These are phyloP conservation scores for Mycena vitilis DNA, from an alignment of 768 basidiomycete species.

Conservation along the genomic window DNA sequence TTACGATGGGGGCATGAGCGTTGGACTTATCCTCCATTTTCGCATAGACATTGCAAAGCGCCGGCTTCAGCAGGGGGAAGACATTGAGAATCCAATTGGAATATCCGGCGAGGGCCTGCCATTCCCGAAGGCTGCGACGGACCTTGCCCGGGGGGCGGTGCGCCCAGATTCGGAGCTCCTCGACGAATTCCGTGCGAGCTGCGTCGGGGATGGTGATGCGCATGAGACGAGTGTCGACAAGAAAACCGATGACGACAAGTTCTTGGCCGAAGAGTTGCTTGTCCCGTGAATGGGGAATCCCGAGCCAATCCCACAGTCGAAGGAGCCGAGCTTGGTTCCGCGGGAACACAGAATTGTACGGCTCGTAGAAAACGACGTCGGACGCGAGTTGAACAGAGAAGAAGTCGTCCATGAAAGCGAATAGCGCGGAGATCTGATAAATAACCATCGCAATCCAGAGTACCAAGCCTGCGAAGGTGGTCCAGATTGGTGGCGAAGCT, in stretches of 20 bases:
- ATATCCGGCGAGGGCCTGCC: slow-evolving; percentile 48
- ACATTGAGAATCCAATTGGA: slow-evolving; percentile 56
- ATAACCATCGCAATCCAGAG: slow-evolving; percentile 48
- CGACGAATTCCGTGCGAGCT: slow-evolving; percentile 24
- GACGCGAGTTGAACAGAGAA: slow-evolving; percentile 39
- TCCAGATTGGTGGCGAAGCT: slow-evolving; percentile 28
- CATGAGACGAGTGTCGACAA: background rate
- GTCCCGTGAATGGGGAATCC: background rate
- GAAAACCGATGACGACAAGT: background rate
- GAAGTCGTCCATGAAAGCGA: slow-evolving; percentile 49
- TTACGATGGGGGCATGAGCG: slow-evolving; percentile 32
- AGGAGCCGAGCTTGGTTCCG: background rate
- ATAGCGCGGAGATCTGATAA: slow-evolving; percentile 36
- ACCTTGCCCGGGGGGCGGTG: slow-evolving; percentile 16
- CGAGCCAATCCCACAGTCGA: background rate
- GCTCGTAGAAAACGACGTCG: slow-evolving; percentile 40
- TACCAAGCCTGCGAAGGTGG: slow-evolving; percentile 24
- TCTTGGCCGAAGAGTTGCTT: background rate
- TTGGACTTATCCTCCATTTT: slow-evolving; percentile 45
- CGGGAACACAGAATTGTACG: background rate
- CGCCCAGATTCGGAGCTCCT: too few species aligned
- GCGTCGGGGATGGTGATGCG: slow-evolving; percentile 38
- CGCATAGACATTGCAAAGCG: slow-evolving; percentile 42
- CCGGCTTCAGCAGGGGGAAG: slow-evolving; percentile 45
- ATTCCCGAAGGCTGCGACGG: slow-evolving; percentile 39